phyloP scores from a whole-genome alignment of 352 stramenopile genomes.

The Phytophthora gonapodyides region DNA sequence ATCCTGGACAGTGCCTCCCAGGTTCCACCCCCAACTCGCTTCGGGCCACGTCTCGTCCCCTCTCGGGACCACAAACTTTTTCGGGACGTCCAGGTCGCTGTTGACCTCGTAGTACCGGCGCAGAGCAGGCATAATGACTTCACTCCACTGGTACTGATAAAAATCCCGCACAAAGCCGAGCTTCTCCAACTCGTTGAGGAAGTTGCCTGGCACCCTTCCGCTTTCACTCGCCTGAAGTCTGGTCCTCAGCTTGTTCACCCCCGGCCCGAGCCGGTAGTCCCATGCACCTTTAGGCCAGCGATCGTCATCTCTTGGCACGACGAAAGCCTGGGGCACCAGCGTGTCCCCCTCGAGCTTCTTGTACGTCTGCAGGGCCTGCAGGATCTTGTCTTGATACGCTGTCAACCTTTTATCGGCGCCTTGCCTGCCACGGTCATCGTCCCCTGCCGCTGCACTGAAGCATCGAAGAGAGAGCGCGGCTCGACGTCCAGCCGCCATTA shows the following conservation, averaged over 20 bases:
- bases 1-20: no score
- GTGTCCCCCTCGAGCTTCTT: conserved; percentile 29
- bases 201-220: conserved; percentile 29
- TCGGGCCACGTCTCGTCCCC: neutral
- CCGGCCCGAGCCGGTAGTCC: conserved; percentile 29
- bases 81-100: conserved; percentile 33
- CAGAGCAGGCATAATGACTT: conserved; percentile 32
- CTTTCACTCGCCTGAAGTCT: conserved; percentile 24
- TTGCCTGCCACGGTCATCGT: no score
- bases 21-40: no score
- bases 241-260: conserved; percentile 8
- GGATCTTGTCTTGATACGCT: no score
- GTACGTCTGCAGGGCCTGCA: conserved; percentile 25
- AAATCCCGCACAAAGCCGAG: conserved; percentile 32
- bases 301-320: conserved; percentile 23
- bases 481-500: no score
- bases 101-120: conserved; percentile 28
- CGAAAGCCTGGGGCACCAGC: conserved; percentile 32
- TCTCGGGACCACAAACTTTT: conserved; percentile 33
- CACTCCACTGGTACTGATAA: conserved; percentile 27
- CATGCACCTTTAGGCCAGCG: conserved; percentile 30
- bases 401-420: no score
- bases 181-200: conserved; percentile 23
- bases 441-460: no score
- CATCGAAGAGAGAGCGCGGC: no score